Base-by-base conservation (phyloP, 305 asterid species). In the Salvia sclarea region DNA sequence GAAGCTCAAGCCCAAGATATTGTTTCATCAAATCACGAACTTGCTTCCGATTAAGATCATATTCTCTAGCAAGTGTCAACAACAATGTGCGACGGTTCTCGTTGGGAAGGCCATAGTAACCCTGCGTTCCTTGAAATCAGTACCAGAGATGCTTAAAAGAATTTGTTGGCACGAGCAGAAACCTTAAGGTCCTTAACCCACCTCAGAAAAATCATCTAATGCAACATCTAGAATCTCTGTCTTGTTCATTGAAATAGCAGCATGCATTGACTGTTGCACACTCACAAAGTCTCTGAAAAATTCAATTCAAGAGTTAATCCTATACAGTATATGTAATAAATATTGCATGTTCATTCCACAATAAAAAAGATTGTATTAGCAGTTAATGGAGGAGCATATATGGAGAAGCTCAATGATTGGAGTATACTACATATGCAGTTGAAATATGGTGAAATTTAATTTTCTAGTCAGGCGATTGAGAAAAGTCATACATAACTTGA, bases 21-120 rank as follows among this genome's bases (percentile, higher is more conserved):
- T 89, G 95, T 82, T 84, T 88, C 97, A 90, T 85, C 77, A 93
- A 45, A 61, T 90, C 91, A 61, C 78, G 82, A 76, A 93, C 96
- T 78, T 85, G 95, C 40, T 61, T 73, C 72, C 97, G 81, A 60
- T 81, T 82, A 47, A 88, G 91, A 83, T 93, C 95, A 75, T 93
- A 90, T 64, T 93, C 95, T 77, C 65, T 81, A 41, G 95, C 78
- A 53, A 93, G 94, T 38, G 84, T 71, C 48, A 84, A 71, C 78
- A 93, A 85, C 61, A 93, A 81, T 12, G 76, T 60, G 21, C 71
- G 65, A 47, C 95, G 87, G 73, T 74, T 59, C 74, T 88, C 97
- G 40, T 47, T 61, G 40, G 92, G 74, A 79, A 93, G 88, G 47
- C 81, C 77, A 82, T 71, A 81, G 73, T 90, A 93, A 18, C 97